Evolutionary conservation across 2,329 filamentous ascomycete species (phyloP), one percentile per base, ranked within the genome.

Genomic region (Thielaviopsis euricoi): DNA sequence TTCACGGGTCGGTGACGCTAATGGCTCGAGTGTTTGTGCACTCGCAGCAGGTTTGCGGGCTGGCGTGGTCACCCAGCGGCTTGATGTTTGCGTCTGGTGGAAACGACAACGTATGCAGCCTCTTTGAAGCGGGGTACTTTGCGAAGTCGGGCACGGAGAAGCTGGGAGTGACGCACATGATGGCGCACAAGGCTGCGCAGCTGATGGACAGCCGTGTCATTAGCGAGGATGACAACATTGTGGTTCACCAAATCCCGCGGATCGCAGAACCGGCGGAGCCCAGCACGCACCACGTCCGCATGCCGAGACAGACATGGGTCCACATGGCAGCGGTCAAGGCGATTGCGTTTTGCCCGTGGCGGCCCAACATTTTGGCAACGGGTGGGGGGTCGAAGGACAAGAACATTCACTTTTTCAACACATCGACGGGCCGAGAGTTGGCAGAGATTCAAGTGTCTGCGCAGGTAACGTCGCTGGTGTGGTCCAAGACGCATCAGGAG

Each of bases 291-390:
- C 55, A 57, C 15, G 46, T 50, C 9, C 33, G 49, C 12, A 19
- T 57, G 9, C 56, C 59, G 10, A 53, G 79, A 64, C 82, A 95
- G 67, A 78, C 78, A 33, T 93, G 89, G 80, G 69, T 75, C 12
- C 89, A 98, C 67, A 81, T 81, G 25, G 91, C 91, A 0, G 93
- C 93, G 2, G 87, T 97, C 63, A 98, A 98, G 70, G 93, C 93
- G 33, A 93, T 97, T 64, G 89, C 93, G 1, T 97, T 97, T 70
- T 95, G 91, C 62, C 91, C 93, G 0, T 98, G 90, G 91, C 86
- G 91, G 58, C 81, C 86, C 23, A 86, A 85, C 3, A 77, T 98
- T 4, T 71, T 98, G 46, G 93, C 93, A 15, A 94, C 91, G 1
- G 89, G 93, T 2, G 91, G 93, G 46, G 93, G 93, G 23, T 91